phyloP scores from a whole-genome alignment of 2,329 filamentous ascomycete species.

The Chalara sp. region DNA sequence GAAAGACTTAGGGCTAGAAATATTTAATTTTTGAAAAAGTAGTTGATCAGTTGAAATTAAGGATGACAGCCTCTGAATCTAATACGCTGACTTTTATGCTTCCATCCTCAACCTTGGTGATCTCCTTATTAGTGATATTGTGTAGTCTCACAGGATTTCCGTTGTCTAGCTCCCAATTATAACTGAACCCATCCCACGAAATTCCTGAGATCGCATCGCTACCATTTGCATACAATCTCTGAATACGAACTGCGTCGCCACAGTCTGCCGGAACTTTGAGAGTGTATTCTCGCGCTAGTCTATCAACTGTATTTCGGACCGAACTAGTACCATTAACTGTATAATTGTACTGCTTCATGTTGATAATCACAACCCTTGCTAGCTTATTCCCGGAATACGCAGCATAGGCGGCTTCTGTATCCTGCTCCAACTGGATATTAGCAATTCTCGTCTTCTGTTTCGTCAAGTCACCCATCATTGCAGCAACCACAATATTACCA shows the following conservation, averaged over 20 bases:
- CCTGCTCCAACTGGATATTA: slow-evolving; percentile 35
- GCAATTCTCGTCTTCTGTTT: slow-evolving; percentile 35
- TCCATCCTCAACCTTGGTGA: slow-evolving; percentile 30
- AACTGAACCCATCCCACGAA: slow-evolving; percentile 55
- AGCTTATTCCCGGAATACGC: slow-evolving; percentile 41
- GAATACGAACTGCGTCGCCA: slow-evolving; percentile 33
- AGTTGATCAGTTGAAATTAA: too few species aligned
- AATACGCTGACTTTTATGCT: slow-evolving; percentile 31
- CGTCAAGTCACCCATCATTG: slow-evolving; percentile 41
- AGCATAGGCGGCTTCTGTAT: slow-evolving; percentile 46
- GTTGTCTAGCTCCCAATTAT: slow-evolving; percentile 49
- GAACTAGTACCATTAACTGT: slow-evolving; percentile 35
- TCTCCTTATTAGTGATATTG: slow-evolving; percentile 50
- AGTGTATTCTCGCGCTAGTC: slow-evolving; percentile 33
- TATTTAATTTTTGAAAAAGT: too few species aligned
- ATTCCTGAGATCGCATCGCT: slow-evolving; percentile 57
- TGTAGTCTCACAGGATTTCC: slow-evolving; percentile 45
- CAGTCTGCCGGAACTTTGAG: slow-evolving; percentile 30
- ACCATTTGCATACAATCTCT: slow-evolving; percentile 51
- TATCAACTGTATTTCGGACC: slow-evolving; percentile 21
- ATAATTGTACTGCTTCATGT: slow-evolving; percentile 54
- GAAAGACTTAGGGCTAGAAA: too few species aligned
- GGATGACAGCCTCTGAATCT: slow-evolving; percentile 33
- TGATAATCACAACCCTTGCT: slow-evolving; percentile 45
- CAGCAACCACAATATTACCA: slow-evolving; percentile 51